Evolutionary conservation across 352 stramenopile genomes (phyloP).

Genomic region (Globisporangium heterothallicum): DNA sequence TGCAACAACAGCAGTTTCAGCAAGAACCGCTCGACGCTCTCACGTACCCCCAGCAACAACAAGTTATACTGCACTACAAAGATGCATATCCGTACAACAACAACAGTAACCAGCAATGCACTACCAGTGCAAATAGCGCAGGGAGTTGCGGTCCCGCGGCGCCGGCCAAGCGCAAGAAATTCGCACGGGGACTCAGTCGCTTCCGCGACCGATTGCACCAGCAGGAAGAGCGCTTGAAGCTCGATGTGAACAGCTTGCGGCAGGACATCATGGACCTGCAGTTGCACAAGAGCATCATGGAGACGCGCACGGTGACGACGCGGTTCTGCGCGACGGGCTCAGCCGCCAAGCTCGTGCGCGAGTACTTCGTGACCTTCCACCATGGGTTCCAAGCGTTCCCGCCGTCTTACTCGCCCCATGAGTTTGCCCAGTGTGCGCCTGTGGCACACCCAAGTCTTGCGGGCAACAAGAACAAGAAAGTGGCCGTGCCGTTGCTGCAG

Average conservation of each 20-base stretch:
- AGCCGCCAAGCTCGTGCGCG: slow-evolving; percentile 11
- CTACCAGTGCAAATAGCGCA: no score
- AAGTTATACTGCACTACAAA: no score
- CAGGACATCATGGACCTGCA: slow-evolving; percentile 23
- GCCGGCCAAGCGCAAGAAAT: slow-evolving; percentile 15
- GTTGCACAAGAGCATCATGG: slow-evolving; percentile 10
- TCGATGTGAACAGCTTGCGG: slow-evolving; percentile 24
- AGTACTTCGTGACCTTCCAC: slow-evolving; percentile 22
- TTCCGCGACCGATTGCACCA: slow-evolving; percentile 21
- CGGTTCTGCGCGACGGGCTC: slow-evolving; percentile 3
- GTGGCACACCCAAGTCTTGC: background rate
- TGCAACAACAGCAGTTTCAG: no score
- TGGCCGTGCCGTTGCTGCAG: background rate
- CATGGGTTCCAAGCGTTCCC: slow-evolving; percentile 12
- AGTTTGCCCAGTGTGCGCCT: background rate
- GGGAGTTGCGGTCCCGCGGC: no score
- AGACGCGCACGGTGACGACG: slow-evolving; percentile 8
- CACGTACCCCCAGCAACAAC: no score
- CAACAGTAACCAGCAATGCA: no score
- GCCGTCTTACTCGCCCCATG: no score
- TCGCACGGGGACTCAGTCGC: slow-evolving; percentile 7
- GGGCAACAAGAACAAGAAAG: background rate
- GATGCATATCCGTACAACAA: no score
- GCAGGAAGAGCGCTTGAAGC: slow-evolving; percentile 17
- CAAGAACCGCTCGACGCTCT: no score